Evolutionary conservation across 768 basidiomycete genomes (phyloP).

Genomic region (Suillus clintonianus): DNA sequence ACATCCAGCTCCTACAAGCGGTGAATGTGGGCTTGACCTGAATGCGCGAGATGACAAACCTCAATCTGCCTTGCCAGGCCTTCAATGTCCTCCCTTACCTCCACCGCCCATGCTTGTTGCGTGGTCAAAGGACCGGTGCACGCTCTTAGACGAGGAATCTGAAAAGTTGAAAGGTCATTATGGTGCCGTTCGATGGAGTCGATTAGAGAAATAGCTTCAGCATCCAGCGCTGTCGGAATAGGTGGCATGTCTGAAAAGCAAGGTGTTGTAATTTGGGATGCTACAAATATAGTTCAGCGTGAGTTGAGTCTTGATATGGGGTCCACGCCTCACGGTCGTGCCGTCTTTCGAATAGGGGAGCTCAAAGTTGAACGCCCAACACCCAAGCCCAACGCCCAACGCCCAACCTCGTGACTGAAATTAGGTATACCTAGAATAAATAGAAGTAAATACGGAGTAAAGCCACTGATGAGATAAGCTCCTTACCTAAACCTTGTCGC

Average conservation of each 20-base stretch:
- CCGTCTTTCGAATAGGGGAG: no score
- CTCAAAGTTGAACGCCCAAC: no score
- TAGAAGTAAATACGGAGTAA: no score
- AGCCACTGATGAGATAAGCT: no score
- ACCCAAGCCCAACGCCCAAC: no score
- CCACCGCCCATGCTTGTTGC: slow-evolving; percentile 75
- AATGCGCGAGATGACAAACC: slow-evolving; percentile 34
- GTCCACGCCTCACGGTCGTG: no score
- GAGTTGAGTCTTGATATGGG: no score
- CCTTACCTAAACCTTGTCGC: no score
- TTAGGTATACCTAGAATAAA: no score
- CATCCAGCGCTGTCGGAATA: slow-evolving; percentile 53
- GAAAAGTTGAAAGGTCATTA: slow-evolving; percentile 65
- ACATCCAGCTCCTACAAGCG: slow-evolving; percentile 60
- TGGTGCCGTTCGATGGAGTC: slow-evolving; percentile 54
- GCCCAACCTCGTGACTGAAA: no score
- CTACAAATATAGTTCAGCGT: no score
- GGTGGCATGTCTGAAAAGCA: slow-evolving; percentile 56
- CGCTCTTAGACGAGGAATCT: slow-evolving; percentile 70
- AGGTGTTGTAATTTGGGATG: no score
- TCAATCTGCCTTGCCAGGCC: slow-evolving; percentile 66
- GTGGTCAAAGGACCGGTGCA: slow-evolving; percentile 69
- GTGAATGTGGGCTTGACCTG: neutral
- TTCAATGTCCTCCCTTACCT: slow-evolving; percentile 77
- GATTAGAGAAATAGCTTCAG: slow-evolving; percentile 52